phyloP scores from a whole-genome alignment of 2,329 filamentous ascomycete genomes.

The Tricladium varicosporioides region DNA sequence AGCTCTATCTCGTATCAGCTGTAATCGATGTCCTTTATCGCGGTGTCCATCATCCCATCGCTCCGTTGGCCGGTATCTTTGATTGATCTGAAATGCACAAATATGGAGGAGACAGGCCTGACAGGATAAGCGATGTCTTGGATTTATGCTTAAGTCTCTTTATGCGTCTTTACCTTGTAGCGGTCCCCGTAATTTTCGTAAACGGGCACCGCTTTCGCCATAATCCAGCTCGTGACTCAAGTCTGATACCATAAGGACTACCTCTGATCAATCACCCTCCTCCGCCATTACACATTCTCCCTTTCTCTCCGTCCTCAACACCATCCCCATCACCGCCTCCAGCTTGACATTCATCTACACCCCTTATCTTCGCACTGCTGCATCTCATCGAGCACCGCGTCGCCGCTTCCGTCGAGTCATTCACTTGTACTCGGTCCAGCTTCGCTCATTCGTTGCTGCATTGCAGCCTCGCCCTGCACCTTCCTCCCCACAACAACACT shows the following conservation, averaged over 20 bases:
- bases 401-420: slow-evolving; percentile 23
- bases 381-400: not conserved
- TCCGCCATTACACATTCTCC: not conserved
- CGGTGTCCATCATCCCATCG: not conserved
- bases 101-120: too few relatives aligned
- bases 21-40: not conserved
- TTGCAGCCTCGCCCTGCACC: slow-evolving; percentile 19
- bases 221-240: too few relatives aligned
- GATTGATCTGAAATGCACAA: too few relatives aligned
- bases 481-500: slow-evolving; percentile 1
- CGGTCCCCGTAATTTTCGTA: too few relatives aligned
- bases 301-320: not conserved
- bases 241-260: too few relatives aligned
- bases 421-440: slow-evolving; percentile 27
- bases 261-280: not conserved
- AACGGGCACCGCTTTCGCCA: too few relatives aligned
- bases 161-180: too few relatives aligned
- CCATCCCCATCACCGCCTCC: not conserved
- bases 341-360: not conserved
- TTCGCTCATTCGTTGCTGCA: slow-evolving; percentile 15
- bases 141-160: too few relatives aligned
- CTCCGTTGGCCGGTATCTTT: not conserved
- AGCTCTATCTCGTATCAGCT: not conserved
- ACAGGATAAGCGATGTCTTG: too few relatives aligned
- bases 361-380: not conserved